A percentile compares a stretch with the other conserved stretches of the same genome.
These are phyloP conservation scores for Colletotrichum sp. DNA, from an alignment of 2,329 filamentous ascomycete species.

Conservation along the genomic window DNA sequence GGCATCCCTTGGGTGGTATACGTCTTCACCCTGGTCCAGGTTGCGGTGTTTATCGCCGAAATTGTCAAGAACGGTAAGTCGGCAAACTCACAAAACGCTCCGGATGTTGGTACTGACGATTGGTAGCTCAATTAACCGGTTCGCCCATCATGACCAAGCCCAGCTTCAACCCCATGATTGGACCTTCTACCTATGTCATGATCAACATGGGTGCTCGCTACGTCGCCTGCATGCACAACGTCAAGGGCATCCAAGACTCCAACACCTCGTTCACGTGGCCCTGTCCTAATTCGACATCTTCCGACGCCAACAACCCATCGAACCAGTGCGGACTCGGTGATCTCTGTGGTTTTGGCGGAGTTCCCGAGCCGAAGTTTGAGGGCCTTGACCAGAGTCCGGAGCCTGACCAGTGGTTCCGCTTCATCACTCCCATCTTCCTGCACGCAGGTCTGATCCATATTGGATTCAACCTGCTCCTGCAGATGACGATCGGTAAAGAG, in stretches of 20 bases:
- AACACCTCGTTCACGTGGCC: constrained; percentile 63
- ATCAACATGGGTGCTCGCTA: constrained; percentile 98
- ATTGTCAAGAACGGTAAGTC: constrained; percentile 79
- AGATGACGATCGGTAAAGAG: constrained; percentile 87
- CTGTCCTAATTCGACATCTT: constrained; percentile 79
- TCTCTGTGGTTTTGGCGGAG: constrained; percentile 82
- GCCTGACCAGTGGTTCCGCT: constrained; percentile 96
- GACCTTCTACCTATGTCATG: constrained; percentile 85
- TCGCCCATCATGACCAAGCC: constrained; percentile 81
- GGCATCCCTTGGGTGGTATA: constrained; percentile 83
- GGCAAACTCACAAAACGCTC: too few relatives aligned
- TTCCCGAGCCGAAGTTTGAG: constrained; percentile 69
- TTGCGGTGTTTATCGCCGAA: constrained; percentile 88
- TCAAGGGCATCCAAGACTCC: constrained; percentile 65
- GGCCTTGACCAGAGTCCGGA: constrained; percentile 55
- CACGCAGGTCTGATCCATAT: constrained; percentile 96
- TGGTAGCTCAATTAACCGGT: constrained; percentile 73
- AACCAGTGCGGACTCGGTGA: constrained; percentile 76
- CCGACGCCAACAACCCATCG: constrained; percentile 47
- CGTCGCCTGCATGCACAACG: constrained; percentile 92
- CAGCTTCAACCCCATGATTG: constrained; percentile 95
- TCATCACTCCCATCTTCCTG: constrained; percentile 94
- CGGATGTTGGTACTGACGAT: background rate
- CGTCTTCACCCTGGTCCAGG: constrained; percentile 74
- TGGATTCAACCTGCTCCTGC: constrained; percentile 90